Conservation (phyloP, 1,139 yeast genomes). For the Diutina mesorugosa region DNA sequence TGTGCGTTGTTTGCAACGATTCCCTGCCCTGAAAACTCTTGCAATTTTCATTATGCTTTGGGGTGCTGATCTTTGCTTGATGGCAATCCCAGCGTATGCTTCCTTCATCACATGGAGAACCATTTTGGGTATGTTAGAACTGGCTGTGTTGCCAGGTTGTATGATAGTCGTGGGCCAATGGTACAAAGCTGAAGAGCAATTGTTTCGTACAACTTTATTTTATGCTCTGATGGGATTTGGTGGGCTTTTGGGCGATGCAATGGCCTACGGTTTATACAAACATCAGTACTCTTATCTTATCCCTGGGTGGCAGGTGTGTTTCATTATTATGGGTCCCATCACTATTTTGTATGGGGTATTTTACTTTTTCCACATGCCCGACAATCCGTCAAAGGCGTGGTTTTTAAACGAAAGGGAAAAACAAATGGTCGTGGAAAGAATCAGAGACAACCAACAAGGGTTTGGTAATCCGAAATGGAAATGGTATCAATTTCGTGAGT, state of each 20-base stretch:
- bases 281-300: conserved; percentile 19
- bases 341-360: conserved; percentile 31
- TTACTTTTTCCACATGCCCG: conserved; percentile 35
- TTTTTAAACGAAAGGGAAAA: conserved; percentile 8
- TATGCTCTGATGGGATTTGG: conserved; percentile 41
- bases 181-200: conserved; percentile 12
- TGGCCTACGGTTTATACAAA: conserved; percentile 34
- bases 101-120: conserved; percentile 22
- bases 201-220: conserved; percentile 11
- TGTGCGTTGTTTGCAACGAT: conserved; percentile 5
- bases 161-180: conserved; percentile 14
- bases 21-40: conserved; percentile 6
- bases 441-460: conserved; percentile 8
- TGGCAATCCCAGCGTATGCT: conserved; percentile 14
- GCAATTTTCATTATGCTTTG: conserved; percentile 5
- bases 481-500: conserved; percentile 37
- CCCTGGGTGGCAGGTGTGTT: conserved; percentile 33
- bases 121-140: conserved; percentile 16
- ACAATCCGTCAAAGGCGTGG: conserved; percentile 39
- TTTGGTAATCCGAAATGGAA: conserved; percentile 5
- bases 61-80: conserved; percentile 5
- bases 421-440: conserved; percentile 6
- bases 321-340: conserved; percentile 33
- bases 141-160: conserved; percentile 15
- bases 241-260: conserved; percentile 31